Conservation (phyloP, 2,329 filamentous ascomycete genomes). For the Myriosclerotinia duriaeana region DNA sequence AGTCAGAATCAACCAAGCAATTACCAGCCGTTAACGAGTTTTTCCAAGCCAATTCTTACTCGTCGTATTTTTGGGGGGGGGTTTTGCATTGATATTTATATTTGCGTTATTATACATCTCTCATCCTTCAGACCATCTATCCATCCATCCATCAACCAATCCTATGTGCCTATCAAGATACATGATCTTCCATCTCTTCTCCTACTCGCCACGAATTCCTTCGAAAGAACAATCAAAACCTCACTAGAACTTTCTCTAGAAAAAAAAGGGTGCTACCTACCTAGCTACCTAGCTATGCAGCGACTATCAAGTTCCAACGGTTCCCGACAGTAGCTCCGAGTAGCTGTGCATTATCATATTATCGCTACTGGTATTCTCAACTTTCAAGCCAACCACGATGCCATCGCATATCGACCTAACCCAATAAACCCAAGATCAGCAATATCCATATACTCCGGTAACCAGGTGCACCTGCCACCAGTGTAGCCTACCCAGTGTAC, state of each 20-base stretch:
- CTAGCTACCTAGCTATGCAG: not conserved
- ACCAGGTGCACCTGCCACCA: too few relatives aligned
- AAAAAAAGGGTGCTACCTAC: too few relatives aligned
- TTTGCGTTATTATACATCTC: not conserved
- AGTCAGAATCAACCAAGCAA: not conserved
- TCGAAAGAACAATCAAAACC: not conserved
- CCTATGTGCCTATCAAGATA: not conserved
- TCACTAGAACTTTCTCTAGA: not conserved
- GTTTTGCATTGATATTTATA: not conserved
- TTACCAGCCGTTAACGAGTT: not conserved
- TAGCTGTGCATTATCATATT: not conserved
- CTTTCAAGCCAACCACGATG: too few relatives aligned
- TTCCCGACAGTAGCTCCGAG: not conserved
- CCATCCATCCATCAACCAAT: not conserved
- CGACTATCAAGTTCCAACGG: conserved; percentile 11
- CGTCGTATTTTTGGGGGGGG: not conserved
- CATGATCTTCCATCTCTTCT: not conserved
- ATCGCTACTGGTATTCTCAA: not conserved
- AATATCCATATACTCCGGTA: not conserved
- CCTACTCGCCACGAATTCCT: not conserved
- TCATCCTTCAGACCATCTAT: not conserved
- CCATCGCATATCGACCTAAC: not conserved
- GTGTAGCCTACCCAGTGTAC: too few relatives aligned
- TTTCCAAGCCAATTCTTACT: not conserved
- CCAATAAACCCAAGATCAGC: not conserved